These are phyloP conservation scores for Mycena vitilis DNA, from an alignment of 768 basidiomycete genomes.

Conservation along the genomic window DNA sequence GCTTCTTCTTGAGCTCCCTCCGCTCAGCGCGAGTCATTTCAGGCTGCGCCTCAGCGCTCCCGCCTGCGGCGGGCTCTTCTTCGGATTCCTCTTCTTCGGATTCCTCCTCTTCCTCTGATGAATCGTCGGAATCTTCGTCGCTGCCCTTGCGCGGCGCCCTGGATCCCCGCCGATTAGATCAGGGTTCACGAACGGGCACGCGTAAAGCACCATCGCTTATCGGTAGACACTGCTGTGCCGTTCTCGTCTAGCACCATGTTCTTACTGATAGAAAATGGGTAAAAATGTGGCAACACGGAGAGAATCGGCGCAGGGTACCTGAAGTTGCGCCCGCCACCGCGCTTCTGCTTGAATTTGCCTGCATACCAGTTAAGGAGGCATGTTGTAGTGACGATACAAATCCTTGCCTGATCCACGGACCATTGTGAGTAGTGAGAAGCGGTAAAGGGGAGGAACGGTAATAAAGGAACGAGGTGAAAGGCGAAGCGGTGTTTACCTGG, in stretches of 20 bases:
- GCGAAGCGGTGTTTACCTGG: slow-evolving; percentile 12
- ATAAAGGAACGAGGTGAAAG: slow-evolving; percentile 15
- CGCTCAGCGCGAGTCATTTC: slow-evolving; percentile 81
- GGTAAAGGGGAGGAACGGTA: slow-evolving; percentile 25
- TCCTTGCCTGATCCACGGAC: slow-evolving; percentile 62
- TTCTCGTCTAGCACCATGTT: slow-evolving; percentile 69
- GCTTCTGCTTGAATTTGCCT: slow-evolving; percentile 89
- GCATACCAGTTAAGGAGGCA: background rate
- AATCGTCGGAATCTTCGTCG: slow-evolving; percentile 52
- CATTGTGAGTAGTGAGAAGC: slow-evolving; percentile 46
- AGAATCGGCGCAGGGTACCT: slow-evolving; percentile 57
- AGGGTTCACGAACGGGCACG: slow-evolving; percentile 22
- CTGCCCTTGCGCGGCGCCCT: slow-evolving; percentile 46
- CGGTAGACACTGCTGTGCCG: slow-evolving; percentile 63
- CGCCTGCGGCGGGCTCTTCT: slow-evolving; percentile 49
- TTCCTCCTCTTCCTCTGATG: slow-evolving; percentile 45
- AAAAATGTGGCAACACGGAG: slow-evolving; percentile 9
- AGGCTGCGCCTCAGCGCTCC: slow-evolving; percentile 46
- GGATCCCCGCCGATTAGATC: slow-evolving; percentile 32
- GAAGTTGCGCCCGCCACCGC: slow-evolving; percentile 90
- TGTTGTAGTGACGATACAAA: background rate
- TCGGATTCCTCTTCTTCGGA: slow-evolving; percentile 40
- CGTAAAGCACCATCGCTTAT: slow-evolving; percentile 56
- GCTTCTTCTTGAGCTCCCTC: slow-evolving; percentile 87
- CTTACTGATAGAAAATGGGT: slow-evolving; percentile 54